Percentiles rank a stretch among this genome's conserved stretches.
Evolutionary conservation across 345 rosid genomes (phyloP).

Genomic region (Capsella bursapastoris): DNA sequence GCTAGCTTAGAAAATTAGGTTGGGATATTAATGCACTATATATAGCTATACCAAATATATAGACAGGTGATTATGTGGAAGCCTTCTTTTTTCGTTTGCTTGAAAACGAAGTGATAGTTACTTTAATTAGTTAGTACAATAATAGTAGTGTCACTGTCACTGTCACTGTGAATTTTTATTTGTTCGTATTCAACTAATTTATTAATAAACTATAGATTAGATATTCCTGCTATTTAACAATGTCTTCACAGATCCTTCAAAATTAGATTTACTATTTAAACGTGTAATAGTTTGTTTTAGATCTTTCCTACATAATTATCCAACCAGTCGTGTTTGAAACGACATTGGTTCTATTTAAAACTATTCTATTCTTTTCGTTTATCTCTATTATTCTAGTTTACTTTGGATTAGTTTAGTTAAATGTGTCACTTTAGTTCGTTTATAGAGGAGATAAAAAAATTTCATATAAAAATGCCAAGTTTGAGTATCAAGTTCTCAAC

Average conservation of each 20-base stretch:
- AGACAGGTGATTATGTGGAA: conserved; percentile 26
- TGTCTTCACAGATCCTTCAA: neutral
- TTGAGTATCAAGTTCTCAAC: neutral
- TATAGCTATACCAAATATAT: conserved; percentile 20
- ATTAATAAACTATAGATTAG: neutral
- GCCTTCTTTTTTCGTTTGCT: conserved; percentile 30
- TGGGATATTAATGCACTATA: conserved; percentile 15
- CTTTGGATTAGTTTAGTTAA: neutral
- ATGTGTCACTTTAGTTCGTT: neutral
- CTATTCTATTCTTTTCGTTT: neutral
- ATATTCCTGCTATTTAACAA: neutral
- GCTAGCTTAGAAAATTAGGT: conserved; percentile 35
- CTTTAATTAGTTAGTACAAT: conserved; percentile 13
- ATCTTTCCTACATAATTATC: neutral
- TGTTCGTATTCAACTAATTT: conserved; percentile 2
- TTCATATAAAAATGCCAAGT: neutral
- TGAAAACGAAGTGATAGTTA: conserved; percentile 38
- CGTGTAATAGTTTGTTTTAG: neutral
- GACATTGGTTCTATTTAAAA: neutral
- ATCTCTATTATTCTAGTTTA: neutral
- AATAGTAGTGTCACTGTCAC: conserved; percentile 19
- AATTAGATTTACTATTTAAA: neutral
- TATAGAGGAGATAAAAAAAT: neutral
- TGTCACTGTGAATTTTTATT: conserved; percentile 10
- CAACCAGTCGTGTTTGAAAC: neutral